Evolutionary conservation across 129 eudicot species (phyloP).

Genomic region (Flaveria brownii): DNA sequence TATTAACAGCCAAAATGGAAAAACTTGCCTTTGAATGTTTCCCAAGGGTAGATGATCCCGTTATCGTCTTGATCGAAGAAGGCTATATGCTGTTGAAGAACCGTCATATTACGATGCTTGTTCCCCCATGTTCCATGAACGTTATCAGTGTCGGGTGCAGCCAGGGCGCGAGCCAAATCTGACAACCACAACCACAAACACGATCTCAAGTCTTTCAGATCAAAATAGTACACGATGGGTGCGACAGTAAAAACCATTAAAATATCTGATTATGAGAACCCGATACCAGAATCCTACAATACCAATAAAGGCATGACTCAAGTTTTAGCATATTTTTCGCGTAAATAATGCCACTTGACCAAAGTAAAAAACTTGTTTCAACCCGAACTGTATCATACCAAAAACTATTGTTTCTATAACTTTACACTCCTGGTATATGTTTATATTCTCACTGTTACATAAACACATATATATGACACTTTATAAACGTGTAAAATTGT

Average conservation of each 20-base stretch:
- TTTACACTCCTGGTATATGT: no score
- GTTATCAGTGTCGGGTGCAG: slow-evolving; percentile 57
- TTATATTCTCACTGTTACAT: no score
- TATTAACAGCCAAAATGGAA: neutral
- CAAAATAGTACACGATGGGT: neutral
- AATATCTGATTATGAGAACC: no score
- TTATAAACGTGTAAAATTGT: no score
- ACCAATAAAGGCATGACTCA: no score
- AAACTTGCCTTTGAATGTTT: slow-evolving; percentile 45
- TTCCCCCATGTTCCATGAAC: slow-evolving; percentile 57
- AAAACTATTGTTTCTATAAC: no score
- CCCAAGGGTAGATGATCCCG: slow-evolving; percentile 59
- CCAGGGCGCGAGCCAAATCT: slow-evolving; percentile 61
- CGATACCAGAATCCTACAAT: no score
- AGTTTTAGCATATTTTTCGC: neutral
- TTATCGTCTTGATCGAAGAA: slow-evolving; percentile 56
- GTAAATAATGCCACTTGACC: no score
- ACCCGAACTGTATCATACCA: no score
- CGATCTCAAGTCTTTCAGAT: neutral
- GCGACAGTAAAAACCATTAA: no score
- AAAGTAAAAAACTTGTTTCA: no score
- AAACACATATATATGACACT: no score
- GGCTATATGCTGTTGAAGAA: slow-evolving; percentile 59
- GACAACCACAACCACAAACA: slow-evolving; percentile 6
- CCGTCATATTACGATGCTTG: slow-evolving; percentile 52